Conservation (phyloP, 2,329 filamentous ascomycete genomes). For the Ascochyta clinopodiicola region DNA sequence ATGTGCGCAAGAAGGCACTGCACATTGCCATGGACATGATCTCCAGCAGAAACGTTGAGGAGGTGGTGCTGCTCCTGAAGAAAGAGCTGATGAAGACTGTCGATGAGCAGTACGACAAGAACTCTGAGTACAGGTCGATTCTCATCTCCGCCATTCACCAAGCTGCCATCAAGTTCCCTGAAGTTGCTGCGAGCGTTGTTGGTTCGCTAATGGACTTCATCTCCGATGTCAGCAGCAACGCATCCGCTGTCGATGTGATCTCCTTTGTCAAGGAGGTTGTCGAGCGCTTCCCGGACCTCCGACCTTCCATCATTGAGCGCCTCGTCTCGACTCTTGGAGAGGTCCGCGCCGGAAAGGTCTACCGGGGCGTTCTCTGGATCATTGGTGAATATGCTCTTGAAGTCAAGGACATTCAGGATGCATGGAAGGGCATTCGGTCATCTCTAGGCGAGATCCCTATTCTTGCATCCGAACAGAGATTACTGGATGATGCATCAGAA, state of each 20-base stretch:
- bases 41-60: conserved; percentile 97
- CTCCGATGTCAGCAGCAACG: conserved; percentile 97
- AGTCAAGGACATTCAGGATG: conserved; percentile 91
- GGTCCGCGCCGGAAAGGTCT: conserved; percentile 95
- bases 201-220: conserved; percentile 99
- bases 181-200: conserved; percentile 95
- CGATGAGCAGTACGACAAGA: conserved; percentile 97
- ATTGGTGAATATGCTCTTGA: conserved; percentile 96
- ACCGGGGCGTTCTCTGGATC: conserved; percentile 95
- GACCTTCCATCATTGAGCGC: conserved; percentile 84
- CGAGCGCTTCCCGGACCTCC: conserved; percentile 92
- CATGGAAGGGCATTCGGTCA: conserved; percentile 93
- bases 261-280: conserved; percentile 99
- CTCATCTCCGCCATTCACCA: conserved; percentile 97
- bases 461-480: conserved; percentile 88
- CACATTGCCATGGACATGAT: conserved; percentile 95
- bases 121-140: conserved; percentile 69
- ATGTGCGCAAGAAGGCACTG: conserved; percentile 91
- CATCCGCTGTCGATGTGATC: conserved; percentile 95
- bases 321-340: conserved; percentile 90
- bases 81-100: conserved; percentile 98
- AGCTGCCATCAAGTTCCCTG: conserved; percentile 98
- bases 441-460: conserved; percentile 98
- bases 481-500: conserved; percentile 78
- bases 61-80: conserved; percentile 93